Evolutionary conservation across 305 asterid species (phyloP).

Genomic region (Lippia alba): DNA sequence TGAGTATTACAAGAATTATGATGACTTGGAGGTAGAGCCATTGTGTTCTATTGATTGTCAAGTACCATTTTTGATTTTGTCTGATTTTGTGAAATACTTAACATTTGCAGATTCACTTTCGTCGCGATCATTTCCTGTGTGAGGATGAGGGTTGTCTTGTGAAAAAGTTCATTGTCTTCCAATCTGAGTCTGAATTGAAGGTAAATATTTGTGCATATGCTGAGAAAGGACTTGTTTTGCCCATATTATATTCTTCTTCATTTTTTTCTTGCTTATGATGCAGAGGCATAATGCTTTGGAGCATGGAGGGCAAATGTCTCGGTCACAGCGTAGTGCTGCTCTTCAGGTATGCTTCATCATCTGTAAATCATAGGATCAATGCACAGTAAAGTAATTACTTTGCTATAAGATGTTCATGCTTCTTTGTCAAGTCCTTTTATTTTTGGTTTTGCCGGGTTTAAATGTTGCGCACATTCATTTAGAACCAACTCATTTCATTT

Average conservation of each 20-base stretch:
- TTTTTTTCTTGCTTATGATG: constrained; percentile 30
- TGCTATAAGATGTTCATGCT: constrained; percentile 1
- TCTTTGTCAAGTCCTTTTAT: not conserved
- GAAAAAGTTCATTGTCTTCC: constrained; percentile 85
- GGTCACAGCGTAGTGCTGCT: constrained; percentile 95
- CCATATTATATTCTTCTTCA: constrained; percentile 2
- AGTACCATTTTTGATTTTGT: constrained; percentile 21
- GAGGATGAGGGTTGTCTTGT: constrained; percentile 91
- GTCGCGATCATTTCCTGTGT: constrained; percentile 82
- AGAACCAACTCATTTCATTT: no score
- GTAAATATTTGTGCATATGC: constrained; percentile 46
- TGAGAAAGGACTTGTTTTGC: not conserved
- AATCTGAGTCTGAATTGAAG: constrained; percentile 89
- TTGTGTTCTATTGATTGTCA: constrained; percentile 20
- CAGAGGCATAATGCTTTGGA: constrained; percentile 93
- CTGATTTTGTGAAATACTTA: constrained; percentile 26
- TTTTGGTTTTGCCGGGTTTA: not conserved
- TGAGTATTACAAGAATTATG: constrained; percentile 88
- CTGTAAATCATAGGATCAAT: constrained; percentile 17
- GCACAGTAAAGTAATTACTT: not conserved
- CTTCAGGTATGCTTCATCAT: constrained; percentile 70
- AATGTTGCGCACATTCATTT: not conserved
- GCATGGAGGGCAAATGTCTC: constrained; percentile 98
- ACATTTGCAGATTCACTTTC: constrained; percentile 75
- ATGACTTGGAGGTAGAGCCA: constrained; percentile 83